A percentile compares a stretch with the other conserved stretches of the same genome.
Evolutionary conservation across 2,329 filamentous ascomycete species (phyloP).

Genomic region (Pseudocercospora macadamiae): DNA sequence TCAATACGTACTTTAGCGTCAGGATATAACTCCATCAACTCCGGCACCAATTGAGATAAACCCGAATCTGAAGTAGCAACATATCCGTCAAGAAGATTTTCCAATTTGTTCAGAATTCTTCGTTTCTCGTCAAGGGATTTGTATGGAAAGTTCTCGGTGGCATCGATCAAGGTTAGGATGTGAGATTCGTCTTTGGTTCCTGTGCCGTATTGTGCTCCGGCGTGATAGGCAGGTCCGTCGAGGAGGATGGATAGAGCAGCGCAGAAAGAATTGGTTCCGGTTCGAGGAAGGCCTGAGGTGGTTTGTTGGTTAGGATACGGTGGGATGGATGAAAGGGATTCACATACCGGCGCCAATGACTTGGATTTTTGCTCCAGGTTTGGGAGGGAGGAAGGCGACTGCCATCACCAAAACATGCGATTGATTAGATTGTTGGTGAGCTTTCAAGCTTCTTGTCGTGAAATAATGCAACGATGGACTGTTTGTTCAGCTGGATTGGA

Average conservation of each 20-base stretch:
- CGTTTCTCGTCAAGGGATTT: neutral
- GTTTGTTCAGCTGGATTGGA: too few species aligned
- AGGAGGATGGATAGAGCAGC: constrained; percentile 18
- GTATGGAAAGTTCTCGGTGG: constrained; percentile 8
- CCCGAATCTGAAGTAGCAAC: constrained; percentile 40
- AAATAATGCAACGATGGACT: too few species aligned
- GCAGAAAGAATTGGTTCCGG: constrained; percentile 19
- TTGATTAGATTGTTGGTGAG: too few species aligned
- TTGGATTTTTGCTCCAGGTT: constrained; percentile 8
- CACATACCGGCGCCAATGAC: constrained; percentile 12
- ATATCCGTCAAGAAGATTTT: constrained; percentile 34
- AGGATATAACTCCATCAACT: constrained; percentile 41
- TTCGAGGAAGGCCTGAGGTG: constrained; percentile 15
- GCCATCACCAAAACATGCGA: too few species aligned
- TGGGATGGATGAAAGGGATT: neutral
- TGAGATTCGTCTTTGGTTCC: constrained; percentile 11
- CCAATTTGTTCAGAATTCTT: constrained; percentile 1
- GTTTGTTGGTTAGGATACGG: neutral
- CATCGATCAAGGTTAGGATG: constrained; percentile 13
- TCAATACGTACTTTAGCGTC: constrained; percentile 41
- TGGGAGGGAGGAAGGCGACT: neutral
- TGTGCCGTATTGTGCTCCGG: constrained; percentile 15
- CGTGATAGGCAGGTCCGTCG: constrained; percentile 20
- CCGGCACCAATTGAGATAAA: constrained; percentile 36
- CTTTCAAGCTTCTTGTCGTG: too few species aligned